A percentile compares a stretch with the other conserved stretches of the same genome.
Conservation (phyloP, 2,329 filamentous ascomycete genomes). For the Pseudodiploospora longispora region DNA sequence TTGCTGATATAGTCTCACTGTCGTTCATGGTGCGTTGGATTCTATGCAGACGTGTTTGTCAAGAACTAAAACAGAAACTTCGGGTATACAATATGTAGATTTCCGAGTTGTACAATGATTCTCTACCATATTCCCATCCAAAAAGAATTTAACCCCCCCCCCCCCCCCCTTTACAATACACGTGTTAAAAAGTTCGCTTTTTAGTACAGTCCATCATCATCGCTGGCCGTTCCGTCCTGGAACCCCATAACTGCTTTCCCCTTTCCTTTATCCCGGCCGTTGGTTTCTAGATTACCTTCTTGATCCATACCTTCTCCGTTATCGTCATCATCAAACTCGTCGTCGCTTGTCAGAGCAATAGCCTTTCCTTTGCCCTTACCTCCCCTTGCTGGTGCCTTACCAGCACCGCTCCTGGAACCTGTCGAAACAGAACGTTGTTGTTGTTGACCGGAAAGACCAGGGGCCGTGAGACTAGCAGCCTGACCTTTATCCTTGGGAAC, state of each 20-base stretch:
- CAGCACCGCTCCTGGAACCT: slow-evolving; percentile 26
- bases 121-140: too few species aligned
- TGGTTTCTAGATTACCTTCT: slow-evolving; percentile 20
- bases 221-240: slow-evolving; percentile 45
- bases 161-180: too few species aligned
- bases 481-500: slow-evolving; percentile 9
- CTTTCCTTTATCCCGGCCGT: slow-evolving; percentile 41
- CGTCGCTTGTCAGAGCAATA: slow-evolving; percentile 22
- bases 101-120: too few species aligned
- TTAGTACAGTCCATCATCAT: slow-evolving; percentile 51
- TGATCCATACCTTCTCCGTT: slow-evolving; percentile 2
- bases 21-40: too few species aligned
- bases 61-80: too few species aligned
- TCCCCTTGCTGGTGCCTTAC: slow-evolving; percentile 27
- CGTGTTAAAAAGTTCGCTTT: not conserved
- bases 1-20: too few species aligned
- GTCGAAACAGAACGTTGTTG: slow-evolving; percentile 15
- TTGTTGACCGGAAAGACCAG: not conserved
- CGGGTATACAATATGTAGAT: too few species aligned
- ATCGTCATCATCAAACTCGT: slow-evolving; percentile 24
- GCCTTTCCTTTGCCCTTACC: slow-evolving; percentile 28
- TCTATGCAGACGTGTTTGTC: too few species aligned
- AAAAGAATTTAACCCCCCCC: too few species aligned
- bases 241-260: slow-evolving; percentile 47
- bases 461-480: slow-evolving; percentile 1